Evolutionary conservation across 2,329 filamentous ascomycete genomes (phyloP), one percentile per base, ranked within the genome.

Genomic region (Didymella sp.): DNA sequence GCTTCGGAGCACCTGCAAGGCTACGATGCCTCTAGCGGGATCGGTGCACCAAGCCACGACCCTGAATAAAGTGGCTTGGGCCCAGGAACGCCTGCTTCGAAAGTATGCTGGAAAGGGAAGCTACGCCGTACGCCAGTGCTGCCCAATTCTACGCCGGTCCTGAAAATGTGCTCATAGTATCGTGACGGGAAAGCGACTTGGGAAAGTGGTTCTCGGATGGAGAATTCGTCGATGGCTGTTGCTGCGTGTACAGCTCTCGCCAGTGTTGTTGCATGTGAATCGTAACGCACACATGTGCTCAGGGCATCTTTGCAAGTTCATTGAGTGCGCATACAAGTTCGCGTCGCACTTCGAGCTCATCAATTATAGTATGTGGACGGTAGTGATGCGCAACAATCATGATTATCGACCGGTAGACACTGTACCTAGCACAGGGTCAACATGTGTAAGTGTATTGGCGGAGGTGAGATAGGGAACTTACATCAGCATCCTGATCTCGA

Each of bases 301-400:
- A 73, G n/a, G n/a, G n/a, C 61, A 64, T 64, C n/a, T 62, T 59
- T 19, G 74, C 70, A 33, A 79, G 70, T 11, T 73, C 66, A 44
- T 72, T 75, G 31, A 81, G 68, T 24, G 77, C 75, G 27, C 64
- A 66, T 6, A 73, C 78, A 46, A 82, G 62, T 19, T 72, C 71
- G 40, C 77, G 75, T 22, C 80, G 74, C 1, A 78, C 78, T 42
- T 76, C 75, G 19, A 80, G 61, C 59, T 82, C 80, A 47, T 78
- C 71, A 15, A 69, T 71, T 30, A 70, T 73, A 19, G 73, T 66
- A 22, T 73, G 71, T 19, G 79, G 76, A 19, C 80, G 73, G 65
- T 80, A 81, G 58, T 79, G 76, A 46, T 78, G 75, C 49, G 76
- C 68, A 15, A 81, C 77, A 22, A 82, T 73, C 6, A 73, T 70